Evolutionary conservation across 2,329 filamentous ascomycete genomes (phyloP).

Genomic region (Plenodomus tracheiphilus): DNA sequence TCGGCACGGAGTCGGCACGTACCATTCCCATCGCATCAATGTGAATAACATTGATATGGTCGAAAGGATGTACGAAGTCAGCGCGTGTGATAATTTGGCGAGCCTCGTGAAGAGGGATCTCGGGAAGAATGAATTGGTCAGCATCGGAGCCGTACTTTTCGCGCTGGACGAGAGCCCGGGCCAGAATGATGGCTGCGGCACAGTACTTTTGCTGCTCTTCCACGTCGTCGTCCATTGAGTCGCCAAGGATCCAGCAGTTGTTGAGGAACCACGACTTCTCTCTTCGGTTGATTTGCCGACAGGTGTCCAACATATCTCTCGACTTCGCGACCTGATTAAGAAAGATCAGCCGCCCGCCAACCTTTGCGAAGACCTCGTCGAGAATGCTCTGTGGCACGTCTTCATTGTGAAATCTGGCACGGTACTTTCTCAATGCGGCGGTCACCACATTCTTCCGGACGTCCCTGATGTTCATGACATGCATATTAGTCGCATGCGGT

Average conservation of each 20-base stretch:
- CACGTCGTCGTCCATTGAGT: constrained; percentile 88
- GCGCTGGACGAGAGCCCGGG: constrained; percentile 81
- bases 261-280: constrained; percentile 83
- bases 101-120: constrained; percentile 56
- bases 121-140: constrained; percentile 72
- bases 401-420: constrained; percentile 72
- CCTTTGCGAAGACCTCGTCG: constrained; percentile 77
- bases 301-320: constrained; percentile 76
- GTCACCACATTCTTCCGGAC: constrained; percentile 76
- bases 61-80: constrained; percentile 88
- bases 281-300: constrained; percentile 67
- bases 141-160: constrained; percentile 66
- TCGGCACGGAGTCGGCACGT: constrained; percentile 88
- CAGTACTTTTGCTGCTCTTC: constrained; percentile 98
- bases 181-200: constrained; percentile 89
- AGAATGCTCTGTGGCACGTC: constrained; percentile 59
- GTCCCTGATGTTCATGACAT: constrained; percentile 82
- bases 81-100: constrained; percentile 87
- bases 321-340: constrained; percentile 86
- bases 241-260: constrained; percentile 73
- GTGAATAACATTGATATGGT: constrained; percentile 91
- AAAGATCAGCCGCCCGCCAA: constrained; percentile 89
- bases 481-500: constrained; percentile 88
- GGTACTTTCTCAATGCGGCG: constrained; percentile 73
- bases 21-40: constrained; percentile 88